A percentile compares a stretch with the other conserved stretches of the same genome.
Conservation (phyloP, 805 yeast genomes). For the Metschnikowia amazonensis region DNA sequence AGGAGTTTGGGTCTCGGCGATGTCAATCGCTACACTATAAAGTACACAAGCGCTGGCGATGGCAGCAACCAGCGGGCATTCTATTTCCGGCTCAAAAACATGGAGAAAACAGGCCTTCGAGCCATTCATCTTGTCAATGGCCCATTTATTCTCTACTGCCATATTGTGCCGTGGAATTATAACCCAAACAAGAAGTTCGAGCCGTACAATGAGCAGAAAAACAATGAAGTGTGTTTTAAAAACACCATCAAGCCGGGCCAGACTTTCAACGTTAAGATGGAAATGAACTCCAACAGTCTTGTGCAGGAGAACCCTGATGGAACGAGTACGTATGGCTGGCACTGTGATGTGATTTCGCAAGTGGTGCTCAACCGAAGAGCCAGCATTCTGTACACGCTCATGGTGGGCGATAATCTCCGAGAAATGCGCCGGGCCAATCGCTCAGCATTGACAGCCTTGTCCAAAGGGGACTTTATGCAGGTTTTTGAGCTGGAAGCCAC, state of each 20-base stretch:
- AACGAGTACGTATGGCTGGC: conserved; percentile 30
- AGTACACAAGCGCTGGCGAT: conserved; percentile 19
- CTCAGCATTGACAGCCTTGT: conserved; percentile 13
- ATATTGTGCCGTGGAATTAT: conserved; percentile 38
- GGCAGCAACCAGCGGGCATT: conserved; percentile 12
- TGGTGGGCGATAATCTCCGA: conserved; percentile 36
- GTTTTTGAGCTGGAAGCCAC: conserved; percentile 3
- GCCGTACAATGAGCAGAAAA: conserved; percentile 20
- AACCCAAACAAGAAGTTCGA: conserved; percentile 22
- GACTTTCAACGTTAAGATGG: conserved; percentile 53
- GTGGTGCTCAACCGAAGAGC: conserved; percentile 35
- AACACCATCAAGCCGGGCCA: conserved; percentile 65
- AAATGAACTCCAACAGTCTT: conserved; percentile 45
- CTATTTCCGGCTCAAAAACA: conserved; percentile 37
- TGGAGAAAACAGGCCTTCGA: conserved; percentile 34
- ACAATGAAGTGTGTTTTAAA: conserved; percentile 33
- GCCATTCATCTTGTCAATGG: conserved; percentile 42
- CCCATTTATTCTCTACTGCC: conserved; percentile 43
- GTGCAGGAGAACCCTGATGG: conserved; percentile 16
- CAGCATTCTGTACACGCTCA: conserved; percentile 29
- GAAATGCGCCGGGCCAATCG: conserved; percentile 32
- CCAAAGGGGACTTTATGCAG: conserved; percentile 17
- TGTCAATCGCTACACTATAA: conserved; percentile 32
- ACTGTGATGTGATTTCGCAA: conserved; percentile 39
- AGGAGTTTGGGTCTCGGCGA: conserved; percentile 36